Evolutionary conservation across 2,329 filamentous ascomycete genomes (phyloP).

Genomic region (Aspergillus ochraceus): DNA sequence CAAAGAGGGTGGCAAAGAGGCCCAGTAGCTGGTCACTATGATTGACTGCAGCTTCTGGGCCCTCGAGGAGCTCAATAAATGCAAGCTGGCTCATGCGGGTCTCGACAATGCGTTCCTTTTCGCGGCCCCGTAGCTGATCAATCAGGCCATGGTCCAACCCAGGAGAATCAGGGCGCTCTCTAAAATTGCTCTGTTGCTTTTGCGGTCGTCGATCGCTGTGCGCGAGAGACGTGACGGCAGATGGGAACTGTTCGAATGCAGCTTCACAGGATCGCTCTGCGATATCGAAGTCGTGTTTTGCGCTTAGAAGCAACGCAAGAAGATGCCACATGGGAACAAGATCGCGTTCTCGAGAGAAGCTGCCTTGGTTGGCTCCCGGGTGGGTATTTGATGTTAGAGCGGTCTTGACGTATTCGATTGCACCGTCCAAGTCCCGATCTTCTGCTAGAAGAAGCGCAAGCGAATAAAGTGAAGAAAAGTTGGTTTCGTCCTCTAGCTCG

Average conservation of each 20-base stretch:
- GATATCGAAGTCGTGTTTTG: slow-evolving; percentile 78
- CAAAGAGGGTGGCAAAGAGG: slow-evolving; percentile 80
- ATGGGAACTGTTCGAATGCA: slow-evolving; percentile 85
- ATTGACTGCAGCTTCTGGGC: slow-evolving; percentile 82
- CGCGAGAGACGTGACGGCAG: slow-evolving; percentile 69
- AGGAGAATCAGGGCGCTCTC: slow-evolving; percentile 14
- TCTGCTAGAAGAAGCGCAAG: slow-evolving; percentile 86
- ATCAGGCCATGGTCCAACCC: slow-evolving; percentile 55
- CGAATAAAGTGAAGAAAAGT: slow-evolving; percentile 76
- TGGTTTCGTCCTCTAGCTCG: slow-evolving; percentile 64
- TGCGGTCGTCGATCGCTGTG: slow-evolving; percentile 49
- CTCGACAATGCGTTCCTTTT: slow-evolving; percentile 86
- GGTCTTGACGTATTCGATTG: slow-evolving; percentile 78
- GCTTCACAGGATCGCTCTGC: slow-evolving; percentile 83
- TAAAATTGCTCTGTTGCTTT: slow-evolving; percentile 23
- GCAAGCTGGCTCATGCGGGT: slow-evolving; percentile 93
- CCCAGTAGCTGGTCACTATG: slow-evolving; percentile 80
- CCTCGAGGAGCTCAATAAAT: slow-evolving; percentile 79
- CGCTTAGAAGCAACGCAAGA: slow-evolving; percentile 79
- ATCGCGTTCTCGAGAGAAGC: slow-evolving; percentile 43
- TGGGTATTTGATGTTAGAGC: slow-evolving; percentile 62
- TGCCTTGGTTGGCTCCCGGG: slow-evolving; percentile 24
- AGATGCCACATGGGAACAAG: slow-evolving; percentile 90
- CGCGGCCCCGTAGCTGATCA: slow-evolving; percentile 77
- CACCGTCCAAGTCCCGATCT: slow-evolving; percentile 73